Percentiles rank a stretch among this genome's conserved stretches.
These are phyloP conservation scores for Fusarium nodosum DNA, from an alignment of 2,329 filamentous ascomycete species.

Conservation along the genomic window DNA sequence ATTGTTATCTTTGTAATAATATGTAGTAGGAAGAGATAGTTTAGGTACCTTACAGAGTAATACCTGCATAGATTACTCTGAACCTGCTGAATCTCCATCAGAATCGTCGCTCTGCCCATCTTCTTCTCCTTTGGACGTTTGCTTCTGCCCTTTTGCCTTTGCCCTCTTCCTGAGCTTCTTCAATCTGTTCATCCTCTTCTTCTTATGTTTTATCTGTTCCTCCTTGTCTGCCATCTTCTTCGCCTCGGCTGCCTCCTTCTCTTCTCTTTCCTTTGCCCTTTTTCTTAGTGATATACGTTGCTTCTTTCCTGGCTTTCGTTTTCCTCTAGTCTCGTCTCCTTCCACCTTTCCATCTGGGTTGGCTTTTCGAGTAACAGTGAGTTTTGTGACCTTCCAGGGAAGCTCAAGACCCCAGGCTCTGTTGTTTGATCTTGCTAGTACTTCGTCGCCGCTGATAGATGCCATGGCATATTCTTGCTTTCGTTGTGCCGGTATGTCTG, in stretches of 20 bases:
- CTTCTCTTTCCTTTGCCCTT: conserved; percentile 59
- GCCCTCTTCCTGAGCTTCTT: conserved; percentile 71
- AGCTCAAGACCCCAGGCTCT: conserved; percentile 70
- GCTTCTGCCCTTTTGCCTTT: conserved; percentile 69
- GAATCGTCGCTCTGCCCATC: conserved; percentile 38
- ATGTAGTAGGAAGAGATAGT: background rate
- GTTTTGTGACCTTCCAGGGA: conserved; percentile 69
- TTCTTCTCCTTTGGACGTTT: conserved; percentile 45
- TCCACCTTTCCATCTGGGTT: conserved; percentile 23
- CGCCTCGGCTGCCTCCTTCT: conserved; percentile 57
- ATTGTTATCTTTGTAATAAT: background rate
- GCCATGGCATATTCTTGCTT: conserved; percentile 59
- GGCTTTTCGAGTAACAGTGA: conserved; percentile 55
- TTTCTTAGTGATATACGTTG: conserved; percentile 65
- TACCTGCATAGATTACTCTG: conserved; percentile 27
- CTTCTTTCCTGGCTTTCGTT: conserved; percentile 70
- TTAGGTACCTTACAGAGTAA: background rate
- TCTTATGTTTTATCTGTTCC: conserved; percentile 70
- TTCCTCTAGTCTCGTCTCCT: conserved; percentile 50
- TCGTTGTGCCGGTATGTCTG: conserved; percentile 54
- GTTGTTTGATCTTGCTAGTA: conserved; percentile 60
- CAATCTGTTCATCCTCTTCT: conserved; percentile 70
- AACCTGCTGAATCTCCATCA: conserved; percentile 30
- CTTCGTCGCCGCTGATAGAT: conserved; percentile 66
- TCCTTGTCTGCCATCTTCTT: conserved; percentile 64